Conservation (phyloP, 1,284 basidiomycete genomes). For the Sporisorium reilianum region DNA sequence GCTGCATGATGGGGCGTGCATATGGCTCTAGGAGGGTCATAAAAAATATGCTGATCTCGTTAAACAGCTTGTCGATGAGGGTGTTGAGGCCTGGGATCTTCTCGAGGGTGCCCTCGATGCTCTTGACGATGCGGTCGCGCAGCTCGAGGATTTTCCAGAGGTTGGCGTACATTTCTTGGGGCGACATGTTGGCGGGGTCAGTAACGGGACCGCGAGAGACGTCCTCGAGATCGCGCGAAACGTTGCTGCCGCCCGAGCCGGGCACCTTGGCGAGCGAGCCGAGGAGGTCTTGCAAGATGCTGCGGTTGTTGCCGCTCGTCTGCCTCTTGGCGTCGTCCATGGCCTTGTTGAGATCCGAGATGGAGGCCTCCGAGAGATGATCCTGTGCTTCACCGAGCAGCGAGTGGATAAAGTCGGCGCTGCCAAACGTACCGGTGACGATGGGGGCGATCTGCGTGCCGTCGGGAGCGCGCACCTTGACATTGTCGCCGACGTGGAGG, state of each 20-base stretch:
- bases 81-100: conserved; percentile 74
- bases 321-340: conserved; percentile 73
- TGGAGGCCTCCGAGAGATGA: conserved; percentile 78
- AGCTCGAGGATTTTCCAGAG: conserved; percentile 89
- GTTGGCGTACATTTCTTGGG: conserved; percentile 82
- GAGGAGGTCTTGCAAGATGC: conserved; percentile 53
- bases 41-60: conserved; percentile 71
- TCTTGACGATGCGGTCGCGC: conserved; percentile 83
- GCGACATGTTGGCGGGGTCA: conserved; percentile 78
- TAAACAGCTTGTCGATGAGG: conserved; percentile 84
- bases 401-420: conserved; percentile 77
- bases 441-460: conserved; percentile 83
- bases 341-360: conserved; percentile 85
- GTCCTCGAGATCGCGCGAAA: conserved; percentile 59
- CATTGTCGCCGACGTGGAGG: conserved; percentile 85
- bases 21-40: conserved; percentile 70
- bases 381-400: conserved; percentile 75
- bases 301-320: conserved; percentile 66
- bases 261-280: conserved; percentile 73
- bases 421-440: conserved; percentile 89
- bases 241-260: conserved; percentile 34
- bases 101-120: conserved; percentile 84
- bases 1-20: conserved; percentile 61
- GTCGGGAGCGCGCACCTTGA: conserved; percentile 80
- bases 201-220: conserved; percentile 69